Evolutionary conservation across 140 eudicot species (phyloP).

Genomic region (Artemisia princeps): DNA sequence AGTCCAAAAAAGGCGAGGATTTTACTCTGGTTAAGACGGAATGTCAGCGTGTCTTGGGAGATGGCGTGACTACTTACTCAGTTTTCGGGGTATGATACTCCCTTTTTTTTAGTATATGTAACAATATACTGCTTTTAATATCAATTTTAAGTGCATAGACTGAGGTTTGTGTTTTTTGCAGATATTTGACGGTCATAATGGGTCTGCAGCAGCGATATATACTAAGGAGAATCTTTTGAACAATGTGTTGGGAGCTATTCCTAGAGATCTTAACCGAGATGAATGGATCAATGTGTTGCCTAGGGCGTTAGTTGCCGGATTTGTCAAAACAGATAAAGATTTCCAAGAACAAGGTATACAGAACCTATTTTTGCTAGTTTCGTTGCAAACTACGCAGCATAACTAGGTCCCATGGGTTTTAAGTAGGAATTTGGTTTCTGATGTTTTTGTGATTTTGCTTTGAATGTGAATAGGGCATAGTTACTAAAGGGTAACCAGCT

Average conservation of each 20-base stretch:
- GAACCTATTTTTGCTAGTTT: not conserved
- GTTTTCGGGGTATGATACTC: conserved; percentile 62
- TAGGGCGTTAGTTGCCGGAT: conserved; percentile 95
- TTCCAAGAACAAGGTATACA: conserved; percentile 71
- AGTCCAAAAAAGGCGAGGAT: conserved; percentile 88
- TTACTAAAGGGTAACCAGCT: not conserved
- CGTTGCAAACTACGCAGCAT: too few species aligned
- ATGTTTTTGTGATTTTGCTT: too few species aligned
- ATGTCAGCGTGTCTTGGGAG: conserved; percentile 73
- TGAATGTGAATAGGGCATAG: conserved; percentile 10
- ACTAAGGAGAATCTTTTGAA: conserved; percentile 79
- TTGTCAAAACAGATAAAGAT: conserved; percentile 96
- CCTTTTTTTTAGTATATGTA: too few species aligned
- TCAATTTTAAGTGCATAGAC: too few species aligned
- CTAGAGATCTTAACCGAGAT: conserved; percentile 79
- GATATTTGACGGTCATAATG: conserved; percentile 97
- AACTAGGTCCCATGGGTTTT: too few species aligned
- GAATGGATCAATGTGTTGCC: conserved; percentile 90
- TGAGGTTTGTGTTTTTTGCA: conserved; percentile 27
- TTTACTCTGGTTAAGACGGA: conserved; percentile 58
- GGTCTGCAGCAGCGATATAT: conserved; percentile 92
- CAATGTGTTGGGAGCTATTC: conserved; percentile 75
- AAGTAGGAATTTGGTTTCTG: too few species aligned
- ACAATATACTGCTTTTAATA: too few species aligned
- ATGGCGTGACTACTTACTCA: conserved; percentile 75